Evolutionary conservation across 495 filamentous ascomycete genomes (phyloP).

Genomic region (Trichocladium antarcticum): DNA sequence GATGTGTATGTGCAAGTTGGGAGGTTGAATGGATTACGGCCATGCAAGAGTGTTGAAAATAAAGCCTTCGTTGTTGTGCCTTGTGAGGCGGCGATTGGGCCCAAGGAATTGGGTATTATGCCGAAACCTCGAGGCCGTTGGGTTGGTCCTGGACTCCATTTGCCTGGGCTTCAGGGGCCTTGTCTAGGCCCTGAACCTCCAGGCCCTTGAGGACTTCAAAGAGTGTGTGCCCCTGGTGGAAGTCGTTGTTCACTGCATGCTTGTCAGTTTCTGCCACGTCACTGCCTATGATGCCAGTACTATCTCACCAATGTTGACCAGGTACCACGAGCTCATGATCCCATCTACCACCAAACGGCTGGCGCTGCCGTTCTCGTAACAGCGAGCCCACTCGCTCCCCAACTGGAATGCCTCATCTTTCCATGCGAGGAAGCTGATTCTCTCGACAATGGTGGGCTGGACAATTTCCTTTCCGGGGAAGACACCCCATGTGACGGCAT

Average conservation of each 20-base stretch:
- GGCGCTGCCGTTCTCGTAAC: slow-evolving; percentile 66
- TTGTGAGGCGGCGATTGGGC: neutral
- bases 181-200: slow-evolving; percentile 52
- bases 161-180: slow-evolving; percentile 11
- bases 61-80: neutral
- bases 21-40: slow-evolving; percentile 11
- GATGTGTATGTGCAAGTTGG: slow-evolving; percentile 10
- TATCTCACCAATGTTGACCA: slow-evolving; percentile 87
- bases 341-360: slow-evolving; percentile 70
- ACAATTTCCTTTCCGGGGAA: slow-evolving; percentile 98
- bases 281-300: too few relatives aligned
- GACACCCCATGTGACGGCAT: slow-evolving; percentile 97
- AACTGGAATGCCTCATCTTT: slow-evolving; percentile 95
- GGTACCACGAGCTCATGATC: slow-evolving; percentile 81
- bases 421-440: slow-evolving; percentile 95
- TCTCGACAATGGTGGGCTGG: slow-evolving; percentile 98
- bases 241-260: slow-evolving; percentile 81
- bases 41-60: slow-evolving; percentile 22
- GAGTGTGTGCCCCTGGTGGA: slow-evolving; percentile 64
- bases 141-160: slow-evolving; percentile 6
- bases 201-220: slow-evolving; percentile 81
- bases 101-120: slow-evolving; percentile 13
- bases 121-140: slow-evolving; percentile 18
- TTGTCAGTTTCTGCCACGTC: slow-evolving; percentile 5
- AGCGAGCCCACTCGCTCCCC: slow-evolving; percentile 87